Evolutionary conservation across 1,139 yeast species (phyloP).

Genomic region (Scheffersomyces insectosa): DNA sequence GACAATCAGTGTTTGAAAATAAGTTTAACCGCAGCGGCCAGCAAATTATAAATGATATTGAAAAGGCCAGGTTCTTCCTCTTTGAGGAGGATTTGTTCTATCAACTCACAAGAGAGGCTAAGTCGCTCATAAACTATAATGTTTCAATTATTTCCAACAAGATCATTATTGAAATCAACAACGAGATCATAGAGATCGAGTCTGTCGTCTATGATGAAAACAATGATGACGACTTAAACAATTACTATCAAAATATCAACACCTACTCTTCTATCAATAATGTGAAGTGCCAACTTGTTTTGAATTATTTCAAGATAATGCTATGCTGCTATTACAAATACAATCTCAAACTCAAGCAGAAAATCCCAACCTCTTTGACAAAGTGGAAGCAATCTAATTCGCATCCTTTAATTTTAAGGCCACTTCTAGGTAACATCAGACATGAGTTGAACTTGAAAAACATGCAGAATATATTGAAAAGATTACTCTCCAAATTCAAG

Average conservation of each 20-base stretch:
- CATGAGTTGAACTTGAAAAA: constrained; percentile 56
- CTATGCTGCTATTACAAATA: constrained; percentile 60
- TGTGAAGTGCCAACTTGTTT: constrained; percentile 52
- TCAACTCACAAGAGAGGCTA: constrained; percentile 76
- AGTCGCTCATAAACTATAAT: constrained; percentile 66
- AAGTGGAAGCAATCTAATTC: constrained; percentile 52
- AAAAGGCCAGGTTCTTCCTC: constrained; percentile 64
- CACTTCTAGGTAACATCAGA: constrained; percentile 67
- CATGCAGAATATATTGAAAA: constrained; percentile 42
- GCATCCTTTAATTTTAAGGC: constrained; percentile 58
- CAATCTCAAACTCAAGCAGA: constrained; percentile 48
- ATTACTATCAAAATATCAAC: constrained; percentile 32
- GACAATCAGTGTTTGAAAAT: constrained; percentile 40
- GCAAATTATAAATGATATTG: constrained; percentile 52
- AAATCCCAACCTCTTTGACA: constrained; percentile 49
- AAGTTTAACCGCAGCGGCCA: constrained; percentile 23
- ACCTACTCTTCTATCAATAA: constrained; percentile 35
- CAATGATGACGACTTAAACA: constrained; percentile 38
- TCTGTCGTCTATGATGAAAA: constrained; percentile 52
- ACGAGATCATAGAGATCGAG: constrained; percentile 72
- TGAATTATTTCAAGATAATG: constrained; percentile 56
- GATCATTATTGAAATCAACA: constrained; percentile 61
- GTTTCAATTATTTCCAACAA: constrained; percentile 68
- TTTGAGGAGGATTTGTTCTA: constrained; percentile 84
- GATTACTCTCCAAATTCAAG: constrained; percentile 20